Conservation (phyloP, 2,329 filamentous ascomycete species). For the Penicillium crustosum region DNA sequence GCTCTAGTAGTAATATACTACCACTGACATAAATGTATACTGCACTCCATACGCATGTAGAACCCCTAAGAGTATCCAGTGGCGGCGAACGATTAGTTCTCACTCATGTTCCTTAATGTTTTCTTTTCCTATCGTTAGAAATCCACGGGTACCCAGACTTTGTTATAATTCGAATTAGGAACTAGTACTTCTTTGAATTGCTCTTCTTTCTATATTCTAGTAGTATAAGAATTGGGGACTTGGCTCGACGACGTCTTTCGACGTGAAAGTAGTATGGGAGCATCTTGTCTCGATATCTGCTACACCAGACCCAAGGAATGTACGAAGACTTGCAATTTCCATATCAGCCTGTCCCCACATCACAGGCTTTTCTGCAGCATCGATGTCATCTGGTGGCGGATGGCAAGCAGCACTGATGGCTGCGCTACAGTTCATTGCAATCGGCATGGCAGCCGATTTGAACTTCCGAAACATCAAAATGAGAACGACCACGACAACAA, state of each 20-base stretch:
- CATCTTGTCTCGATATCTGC: background rate
- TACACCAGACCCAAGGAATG: background rate
- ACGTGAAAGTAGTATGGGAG: background rate
- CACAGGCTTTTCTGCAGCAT: background rate
- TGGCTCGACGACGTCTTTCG: background rate
- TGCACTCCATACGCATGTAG: no score
- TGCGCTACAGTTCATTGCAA: background rate
- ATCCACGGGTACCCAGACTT: no score
- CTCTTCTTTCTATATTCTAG: background rate
- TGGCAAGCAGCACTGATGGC: conserved; percentile 2
- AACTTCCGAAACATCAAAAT: background rate
- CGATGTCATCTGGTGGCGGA: background rate
- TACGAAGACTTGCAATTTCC: background rate
- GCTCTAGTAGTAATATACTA: no score
- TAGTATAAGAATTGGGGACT: background rate
- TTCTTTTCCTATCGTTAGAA: no score
- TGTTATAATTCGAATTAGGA: no score
- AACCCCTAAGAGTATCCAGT: no score
- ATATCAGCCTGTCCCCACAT: background rate
- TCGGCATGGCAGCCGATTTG: background rate
- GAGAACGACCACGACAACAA: background rate
- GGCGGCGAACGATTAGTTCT: no score
- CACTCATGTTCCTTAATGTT: no score
- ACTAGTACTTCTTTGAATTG: no score
- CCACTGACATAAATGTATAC: no score